Evolutionary conservation across 2,329 filamentous ascomycete genomes (phyloP), one percentile per base, ranked within the genome.

Genomic region (Clonostachys solani): DNA sequence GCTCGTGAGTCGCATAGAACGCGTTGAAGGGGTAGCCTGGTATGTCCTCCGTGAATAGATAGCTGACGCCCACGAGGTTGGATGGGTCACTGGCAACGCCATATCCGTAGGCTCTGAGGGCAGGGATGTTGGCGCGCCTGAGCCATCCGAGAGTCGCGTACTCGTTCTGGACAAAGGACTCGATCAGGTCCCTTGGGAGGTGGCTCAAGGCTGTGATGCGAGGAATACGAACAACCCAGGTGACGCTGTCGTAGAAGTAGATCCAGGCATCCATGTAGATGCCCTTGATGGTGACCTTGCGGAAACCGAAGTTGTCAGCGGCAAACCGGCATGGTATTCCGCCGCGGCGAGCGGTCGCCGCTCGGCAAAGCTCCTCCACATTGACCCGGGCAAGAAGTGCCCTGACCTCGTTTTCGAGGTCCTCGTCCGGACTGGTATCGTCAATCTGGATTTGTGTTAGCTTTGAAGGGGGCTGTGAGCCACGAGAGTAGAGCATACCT

Each of bases 101-200:
- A 36, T 53, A 59, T 2, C 37, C 49, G 33, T 59, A 58, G 7
- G 47, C 57, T 40, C 49, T 53, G 5, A 58, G 57, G 4, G 60
- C 55, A 6, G 60, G 60, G 4, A 62, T 53, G 1, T 43, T 35
- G 3, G 57, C 54, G 5, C 47, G 52, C 43, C 60, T 58, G 7
- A 65, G 52, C 44, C 60, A 64, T 42, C 61, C 62, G 17, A 65
- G 52, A 1, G 62, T 63, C 1, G 58, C 58, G 36, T 57, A 63
- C 49, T 64, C 60, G 54, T 60, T 63, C 19, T 43, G 43, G 4
- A 63, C 52, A 15, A 61, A 43, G 44, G 59, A 60, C 8, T 60
- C 58, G 3, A 53, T 53, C 6, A 61, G 52, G 15, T 42, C 44
- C 5, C 49, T 46, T 8, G 59, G 51, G 7, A 53, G 50, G 37